Evolutionary conservation across 345 rosid species (phyloP), one percentile per base, ranked within the genome.

Genomic region (Mallotus nudiflorus): DNA sequence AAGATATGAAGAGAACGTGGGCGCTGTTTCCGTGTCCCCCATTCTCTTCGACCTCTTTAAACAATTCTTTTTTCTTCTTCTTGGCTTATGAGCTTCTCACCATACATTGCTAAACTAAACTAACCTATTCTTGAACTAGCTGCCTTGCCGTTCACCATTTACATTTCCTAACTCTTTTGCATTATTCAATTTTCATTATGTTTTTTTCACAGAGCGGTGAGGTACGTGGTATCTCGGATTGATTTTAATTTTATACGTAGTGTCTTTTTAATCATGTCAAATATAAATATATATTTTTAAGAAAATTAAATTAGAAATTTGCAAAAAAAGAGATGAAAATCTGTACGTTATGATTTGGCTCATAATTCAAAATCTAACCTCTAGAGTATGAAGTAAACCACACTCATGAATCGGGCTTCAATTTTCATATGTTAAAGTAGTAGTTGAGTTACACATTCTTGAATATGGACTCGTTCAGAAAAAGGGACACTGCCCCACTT

Each of bases 21-120:
- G 88, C 57, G 83, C 80, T 86, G 98, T 88, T 89, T 82, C 89
- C 78, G 82, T 88, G 96, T 89, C 96, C 86, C 89, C 88, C 88
- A 85, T 84, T 79, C 58, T 73, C 58, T 65, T 35, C 63, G 52
- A 44, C 31, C 42, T 35, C 75, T 79, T 82, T 82, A 77, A 79
- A 81, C 79, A 77, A 80, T 69, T 76, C 66, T 39, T 71, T 74
- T n/a, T 68, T 75, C 76, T 84, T 86, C 86, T 77, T 70, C 91
- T 90, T 83, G 93, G 89, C 93, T 90, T 79, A 72, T 71, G 91
- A 78, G 92, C 91, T 80, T n/a, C n/a, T n/a, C n/a, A n/a, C 79
- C 46, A 72, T 59, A 1, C 1, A 3, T 42, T 78, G 64, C 59
- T 75, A 55, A 67, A 52, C 61, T 75, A 77, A 8, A 51, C 25